A percentile compares a stretch with the other conserved stretches of the same genome.
phyloP scores from a whole-genome alignment of 2,329 filamentous ascomycete species.

The Cryphonectria naterciae region DNA sequence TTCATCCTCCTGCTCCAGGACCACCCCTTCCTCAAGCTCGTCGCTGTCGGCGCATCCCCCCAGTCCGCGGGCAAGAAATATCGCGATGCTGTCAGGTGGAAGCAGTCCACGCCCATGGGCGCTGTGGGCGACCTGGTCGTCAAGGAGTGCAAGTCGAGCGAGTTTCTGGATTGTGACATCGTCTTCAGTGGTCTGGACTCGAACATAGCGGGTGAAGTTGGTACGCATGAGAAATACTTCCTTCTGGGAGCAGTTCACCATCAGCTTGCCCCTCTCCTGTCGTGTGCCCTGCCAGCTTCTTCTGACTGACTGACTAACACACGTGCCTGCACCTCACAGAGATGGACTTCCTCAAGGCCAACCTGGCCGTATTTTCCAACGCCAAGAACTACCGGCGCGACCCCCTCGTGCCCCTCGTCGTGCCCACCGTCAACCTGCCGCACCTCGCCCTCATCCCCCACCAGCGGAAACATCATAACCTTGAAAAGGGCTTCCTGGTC shows the following conservation, averaged over 20 bases:
- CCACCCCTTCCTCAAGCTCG: slow-evolving; percentile 84
- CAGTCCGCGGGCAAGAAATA: slow-evolving; percentile 93
- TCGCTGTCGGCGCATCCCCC: slow-evolving; percentile 87
- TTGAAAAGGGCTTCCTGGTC: slow-evolving; percentile 87
- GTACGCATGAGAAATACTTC: slow-evolving; percentile 52
- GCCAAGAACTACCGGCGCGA: slow-evolving; percentile 96
- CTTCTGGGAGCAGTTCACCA: neutral
- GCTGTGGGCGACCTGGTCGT: slow-evolving; percentile 81
- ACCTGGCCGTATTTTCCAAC: slow-evolving; percentile 94
- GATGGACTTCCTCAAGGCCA: slow-evolving; percentile 85
- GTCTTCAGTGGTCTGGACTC: slow-evolving; percentile 93
- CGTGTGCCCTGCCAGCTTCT: neutral
- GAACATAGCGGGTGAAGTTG: slow-evolving; percentile 89
- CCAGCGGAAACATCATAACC: slow-evolving; percentile 72
- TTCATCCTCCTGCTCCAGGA: slow-evolving; percentile 91
- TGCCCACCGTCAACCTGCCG: slow-evolving; percentile 89
- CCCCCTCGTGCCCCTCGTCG: slow-evolving; percentile 87
- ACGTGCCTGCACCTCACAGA: slow-evolving; percentile 56
- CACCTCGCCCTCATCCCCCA: slow-evolving; percentile 90
- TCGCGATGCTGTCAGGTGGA: slow-evolving; percentile 92
- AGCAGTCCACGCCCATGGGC: slow-evolving; percentile 84
- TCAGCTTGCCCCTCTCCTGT: neutral
- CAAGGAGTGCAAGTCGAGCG: slow-evolving; percentile 78
- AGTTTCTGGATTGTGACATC: slow-evolving; percentile 89
- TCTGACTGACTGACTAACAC: neutral